phyloP scores from a whole-genome alignment of 129 eudicot species.

The Flaveria trinervia region DNA sequence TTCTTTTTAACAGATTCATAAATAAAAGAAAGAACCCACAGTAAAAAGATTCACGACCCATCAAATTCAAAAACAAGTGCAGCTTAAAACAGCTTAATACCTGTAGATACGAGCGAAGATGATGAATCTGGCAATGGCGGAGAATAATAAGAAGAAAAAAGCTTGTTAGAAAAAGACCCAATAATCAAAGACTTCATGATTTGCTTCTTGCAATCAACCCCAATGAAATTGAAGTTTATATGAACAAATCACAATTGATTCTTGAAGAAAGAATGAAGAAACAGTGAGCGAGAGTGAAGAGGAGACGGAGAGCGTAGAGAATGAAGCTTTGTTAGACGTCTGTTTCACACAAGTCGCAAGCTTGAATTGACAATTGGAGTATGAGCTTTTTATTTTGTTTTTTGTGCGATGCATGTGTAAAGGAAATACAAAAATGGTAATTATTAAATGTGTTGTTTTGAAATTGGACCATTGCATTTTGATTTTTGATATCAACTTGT shows the following conservation, averaged over 20 bases:
- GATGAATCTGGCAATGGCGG: constrained; percentile 30
- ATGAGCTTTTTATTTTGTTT: not conserved
- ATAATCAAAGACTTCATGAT: constrained; percentile 39
- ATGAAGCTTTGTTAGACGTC: constrained; percentile 1
- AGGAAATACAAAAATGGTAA: too few relatives aligned
- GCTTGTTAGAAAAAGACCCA: constrained; percentile 36
- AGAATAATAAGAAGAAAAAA: constrained; percentile 26
- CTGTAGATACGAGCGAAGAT: constrained; percentile 29
- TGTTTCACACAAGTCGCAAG: not conserved
- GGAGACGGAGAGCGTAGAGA: not conserved
- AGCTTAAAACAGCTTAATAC: constrained; percentile 12
- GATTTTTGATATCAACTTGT: not conserved
- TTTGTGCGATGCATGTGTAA: not conserved
- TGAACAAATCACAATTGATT: constrained; percentile 5
- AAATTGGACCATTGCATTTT: constrained; percentile 6
- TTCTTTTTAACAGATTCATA: not conserved
- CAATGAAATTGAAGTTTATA: constrained; percentile 22
- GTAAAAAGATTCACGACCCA: constrained; percentile 1
- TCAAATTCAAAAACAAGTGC: not conserved
- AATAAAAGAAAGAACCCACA: not conserved
- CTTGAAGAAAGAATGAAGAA: not conserved
- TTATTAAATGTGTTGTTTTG: not conserved
- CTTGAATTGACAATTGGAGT: not conserved
- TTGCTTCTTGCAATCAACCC: constrained; percentile 15
- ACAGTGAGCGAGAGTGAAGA: not conserved